A percentile compares a stretch with the other conserved stretches of the same genome.
Conservation (phyloP, 306 rosid genomes). For the Astragalus membranaceus region DNA sequence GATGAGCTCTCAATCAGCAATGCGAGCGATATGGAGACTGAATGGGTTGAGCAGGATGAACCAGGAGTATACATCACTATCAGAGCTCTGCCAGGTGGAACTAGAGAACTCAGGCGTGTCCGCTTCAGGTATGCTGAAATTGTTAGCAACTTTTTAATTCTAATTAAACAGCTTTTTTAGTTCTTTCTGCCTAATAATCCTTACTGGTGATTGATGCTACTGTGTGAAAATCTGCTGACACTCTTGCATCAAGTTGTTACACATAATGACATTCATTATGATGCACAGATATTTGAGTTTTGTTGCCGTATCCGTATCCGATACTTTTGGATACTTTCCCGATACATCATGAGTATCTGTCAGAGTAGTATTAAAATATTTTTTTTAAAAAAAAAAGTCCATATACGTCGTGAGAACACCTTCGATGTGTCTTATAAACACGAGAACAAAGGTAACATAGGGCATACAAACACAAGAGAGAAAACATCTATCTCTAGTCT, state of each 20-base stretch:
- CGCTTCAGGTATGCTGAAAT: slow-evolving; percentile 69
- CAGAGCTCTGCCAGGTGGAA: slow-evolving; percentile 72
- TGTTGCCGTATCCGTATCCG: too few relatives aligned
- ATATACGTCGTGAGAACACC: too few relatives aligned
- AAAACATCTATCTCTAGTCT: too few relatives aligned
- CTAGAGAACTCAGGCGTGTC: slow-evolving; percentile 83
- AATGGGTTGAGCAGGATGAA: slow-evolving; percentile 97
- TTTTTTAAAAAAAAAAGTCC: too few relatives aligned
- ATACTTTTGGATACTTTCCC: too few relatives aligned
- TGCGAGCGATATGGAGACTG: slow-evolving; percentile 95
- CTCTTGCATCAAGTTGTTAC: background rate
- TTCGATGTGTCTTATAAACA: too few relatives aligned
- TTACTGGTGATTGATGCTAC: background rate
- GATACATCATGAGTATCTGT: too few relatives aligned
- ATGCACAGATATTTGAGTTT: too few relatives aligned
- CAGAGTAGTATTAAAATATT: too few relatives aligned
- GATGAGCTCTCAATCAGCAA: slow-evolving; percentile 88
- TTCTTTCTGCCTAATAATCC: background rate
- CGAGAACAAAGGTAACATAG: too few relatives aligned
- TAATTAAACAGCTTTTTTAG: background rate
- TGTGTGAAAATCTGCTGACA: background rate
- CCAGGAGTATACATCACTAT: slow-evolving; percentile 97
- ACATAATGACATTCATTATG: too few relatives aligned
- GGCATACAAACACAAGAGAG: too few relatives aligned
- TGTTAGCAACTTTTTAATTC: background rate